These are phyloP conservation scores for Rutstroemia sp. DNA, from an alignment of 2,329 filamentous ascomycete species.

Conservation along the genomic window DNA sequence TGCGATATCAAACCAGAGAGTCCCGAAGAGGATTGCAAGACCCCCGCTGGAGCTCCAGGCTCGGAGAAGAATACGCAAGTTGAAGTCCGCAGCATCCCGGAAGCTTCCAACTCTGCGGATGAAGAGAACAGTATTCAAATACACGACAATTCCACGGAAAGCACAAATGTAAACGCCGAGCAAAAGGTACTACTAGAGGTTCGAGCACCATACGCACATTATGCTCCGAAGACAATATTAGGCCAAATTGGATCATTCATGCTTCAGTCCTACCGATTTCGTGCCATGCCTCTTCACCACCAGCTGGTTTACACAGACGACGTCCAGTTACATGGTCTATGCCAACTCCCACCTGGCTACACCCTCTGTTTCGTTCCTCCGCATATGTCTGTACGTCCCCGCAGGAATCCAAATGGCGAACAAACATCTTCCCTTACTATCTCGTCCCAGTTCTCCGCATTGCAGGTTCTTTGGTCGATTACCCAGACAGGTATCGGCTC, in stretches of 20 bases:
- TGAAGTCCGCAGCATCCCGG: no score
- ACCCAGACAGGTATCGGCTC: background rate
- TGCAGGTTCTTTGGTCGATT: background rate
- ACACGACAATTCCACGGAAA: no score
- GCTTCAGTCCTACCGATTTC: background rate
- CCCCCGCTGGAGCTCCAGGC: background rate
- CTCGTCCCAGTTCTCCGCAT: background rate
- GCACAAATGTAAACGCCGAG: no score
- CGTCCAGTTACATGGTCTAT: background rate
- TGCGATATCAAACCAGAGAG: background rate
- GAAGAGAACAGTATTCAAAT: no score
- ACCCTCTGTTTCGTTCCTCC: background rate
- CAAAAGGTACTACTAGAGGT: background rate
- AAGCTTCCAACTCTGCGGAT: no score
- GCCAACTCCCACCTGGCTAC: background rate
- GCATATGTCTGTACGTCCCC: background rate
- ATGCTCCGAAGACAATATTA: background rate
- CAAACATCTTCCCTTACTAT: background rate
- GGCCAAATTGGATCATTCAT: background rate
- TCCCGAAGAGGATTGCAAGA: background rate
- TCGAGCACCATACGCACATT: background rate
- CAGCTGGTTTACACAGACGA: background rate
- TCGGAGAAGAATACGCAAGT: no score
- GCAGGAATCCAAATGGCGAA: background rate
- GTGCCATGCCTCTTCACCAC: background rate